Evolutionary conservation across 495 filamentous ascomycete genomes (phyloP), one percentile per base, ranked within the genome.

Genomic region (Xylaria castorea): DNA sequence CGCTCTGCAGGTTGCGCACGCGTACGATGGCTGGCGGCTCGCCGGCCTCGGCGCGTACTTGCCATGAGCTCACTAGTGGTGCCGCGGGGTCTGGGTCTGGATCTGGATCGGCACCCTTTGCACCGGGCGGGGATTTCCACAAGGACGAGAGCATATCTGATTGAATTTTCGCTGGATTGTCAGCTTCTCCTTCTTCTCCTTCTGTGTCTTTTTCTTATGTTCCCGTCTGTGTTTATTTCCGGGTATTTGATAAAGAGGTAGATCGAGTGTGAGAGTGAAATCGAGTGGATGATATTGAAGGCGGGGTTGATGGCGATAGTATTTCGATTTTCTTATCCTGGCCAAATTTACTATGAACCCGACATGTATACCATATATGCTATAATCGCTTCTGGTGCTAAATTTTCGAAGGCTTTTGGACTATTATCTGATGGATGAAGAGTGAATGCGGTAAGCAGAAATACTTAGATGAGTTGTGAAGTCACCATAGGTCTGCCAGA

Each of bases 1-100:
- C 76, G 58, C 83, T 79, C 50, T 81, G 75, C 0, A 92, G 84
- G 77, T 90, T 88, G 11, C 79, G 81, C 66, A 92, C 83, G 34
- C 75, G 79, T 42, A 89, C 83, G 9, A 77, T 55, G 55, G 87
- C 82, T 16, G 75, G 71, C 6, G 83, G 78, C 66, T 83, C 79
- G 38, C 81, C 82, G 38, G 81, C 80, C 14, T 74, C 71, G 48
- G 77, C 72, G 67, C 74, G 77, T 61, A 82, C 75, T 64, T 66
- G 68, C 77, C 79, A 81, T 36, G 78, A 68, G 75, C 75, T 83
- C 32, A 71, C 68, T 30, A 84, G 80, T 22, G 78, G 78, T 11
- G 78, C 78, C 5, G 76, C 66, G 14, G 76, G 76, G 66, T 70
- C 75, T 9, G 66, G 51, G 22, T 73, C 62, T 27, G 70, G 50